Percentiles rank a stretch among this genome's conserved stretches.
These are phyloP conservation scores for Castanea mollissima DNA, from an alignment of 306 rosid genomes.

Conservation along the genomic window DNA sequence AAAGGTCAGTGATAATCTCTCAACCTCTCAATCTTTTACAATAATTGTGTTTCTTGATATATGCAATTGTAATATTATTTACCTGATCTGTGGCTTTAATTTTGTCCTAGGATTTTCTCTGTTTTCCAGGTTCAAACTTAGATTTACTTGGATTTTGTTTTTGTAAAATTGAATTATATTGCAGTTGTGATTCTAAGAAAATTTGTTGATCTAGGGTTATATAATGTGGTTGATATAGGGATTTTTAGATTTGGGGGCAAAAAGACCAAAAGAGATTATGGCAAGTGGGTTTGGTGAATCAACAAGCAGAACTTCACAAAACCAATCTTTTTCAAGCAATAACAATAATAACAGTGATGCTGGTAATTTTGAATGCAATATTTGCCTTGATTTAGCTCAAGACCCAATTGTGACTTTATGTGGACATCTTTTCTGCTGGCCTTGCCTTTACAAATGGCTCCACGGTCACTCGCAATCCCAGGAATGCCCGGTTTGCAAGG, in stretches of 20 bases:
- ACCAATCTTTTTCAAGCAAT: constrained; percentile 49
- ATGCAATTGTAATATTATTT: background rate
- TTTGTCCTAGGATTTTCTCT: no score
- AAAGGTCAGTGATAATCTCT: constrained; percentile 27
- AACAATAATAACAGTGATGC: constrained; percentile 51
- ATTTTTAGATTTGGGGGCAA: constrained; percentile 19
- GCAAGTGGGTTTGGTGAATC: constrained; percentile 75
- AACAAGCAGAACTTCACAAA: constrained; percentile 57
- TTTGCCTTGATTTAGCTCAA: constrained; percentile 85
- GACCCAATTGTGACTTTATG: constrained; percentile 83
- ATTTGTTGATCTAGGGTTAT: constrained; percentile 7
- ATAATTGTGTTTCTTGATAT: background rate
- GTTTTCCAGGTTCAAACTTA: no score
- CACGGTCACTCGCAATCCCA: constrained; percentile 68
- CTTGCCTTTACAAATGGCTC: constrained; percentile 90
- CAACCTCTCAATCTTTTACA: background rate
- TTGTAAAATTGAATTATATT: background rate
- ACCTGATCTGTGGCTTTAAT: background rate
- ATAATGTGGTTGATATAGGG: constrained; percentile 20
- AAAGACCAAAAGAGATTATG: constrained; percentile 36
- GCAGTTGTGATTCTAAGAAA: background rate
- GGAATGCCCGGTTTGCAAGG: constrained; percentile 89
- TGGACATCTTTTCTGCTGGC: constrained; percentile 96
- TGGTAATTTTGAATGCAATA: constrained; percentile 81
- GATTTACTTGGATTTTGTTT: background rate